These are phyloP conservation scores for Astrothelium macrocarpum DNA, from an alignment of 495 filamentous ascomycete genomes.

Conservation along the genomic window DNA sequence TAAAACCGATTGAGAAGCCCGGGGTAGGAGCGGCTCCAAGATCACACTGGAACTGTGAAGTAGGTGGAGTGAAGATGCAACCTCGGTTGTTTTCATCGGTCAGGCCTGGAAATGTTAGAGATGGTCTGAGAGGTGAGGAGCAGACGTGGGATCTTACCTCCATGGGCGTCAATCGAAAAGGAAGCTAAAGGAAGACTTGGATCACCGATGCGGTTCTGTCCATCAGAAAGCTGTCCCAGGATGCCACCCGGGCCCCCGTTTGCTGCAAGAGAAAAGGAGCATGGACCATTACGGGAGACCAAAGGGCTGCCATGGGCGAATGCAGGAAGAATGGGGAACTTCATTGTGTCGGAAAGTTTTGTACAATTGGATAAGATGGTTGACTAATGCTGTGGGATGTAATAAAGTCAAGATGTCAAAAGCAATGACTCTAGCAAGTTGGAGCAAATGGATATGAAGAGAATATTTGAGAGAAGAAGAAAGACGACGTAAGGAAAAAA, in stretches of 20 bases:
- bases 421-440: background rate
- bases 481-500: background rate
- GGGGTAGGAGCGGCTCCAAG: constrained; percentile 32
- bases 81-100: constrained; percentile 44
- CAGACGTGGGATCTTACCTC: constrained; percentile 5
- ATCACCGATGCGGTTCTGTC: constrained; percentile 24
- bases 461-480: background rate
- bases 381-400: background rate
- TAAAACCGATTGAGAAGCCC: constrained; percentile 28
- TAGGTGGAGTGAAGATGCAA: constrained; percentile 49
- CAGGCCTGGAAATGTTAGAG: constrained; percentile 21
- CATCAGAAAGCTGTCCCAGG: constrained; percentile 20
- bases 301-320: background rate
- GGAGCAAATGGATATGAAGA: background rate
- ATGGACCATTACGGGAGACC: background rate
- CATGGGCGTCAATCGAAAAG: constrained; percentile 18
- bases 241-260: constrained; percentile 12
- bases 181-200: constrained; percentile 6
- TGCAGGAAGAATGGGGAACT: background rate
- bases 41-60: constrained; percentile 59
- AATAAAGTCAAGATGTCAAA: background rate
- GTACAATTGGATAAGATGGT: background rate
- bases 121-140: background rate
- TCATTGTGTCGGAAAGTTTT: background rate
- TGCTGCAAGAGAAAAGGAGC: constrained; percentile 19